Evolutionary conservation across 495 filamentous ascomycete genomes (phyloP), one percentile per base, ranked within the genome.

Genomic region (Podospora comata): DNA sequence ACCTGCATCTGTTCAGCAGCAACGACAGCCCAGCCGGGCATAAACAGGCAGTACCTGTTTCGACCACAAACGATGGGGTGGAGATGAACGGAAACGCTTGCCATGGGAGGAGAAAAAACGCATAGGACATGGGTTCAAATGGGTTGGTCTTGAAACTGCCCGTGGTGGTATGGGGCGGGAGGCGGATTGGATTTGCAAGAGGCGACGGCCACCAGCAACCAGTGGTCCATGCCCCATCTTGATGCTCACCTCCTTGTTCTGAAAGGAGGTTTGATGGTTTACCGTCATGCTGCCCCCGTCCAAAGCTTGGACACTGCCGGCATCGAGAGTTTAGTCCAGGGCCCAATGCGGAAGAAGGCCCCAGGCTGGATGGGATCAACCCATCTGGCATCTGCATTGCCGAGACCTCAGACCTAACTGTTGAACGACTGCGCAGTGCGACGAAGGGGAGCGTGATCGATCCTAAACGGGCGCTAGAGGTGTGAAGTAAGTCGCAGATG

Each of bases 301-400:
- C 20, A 32, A 32, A 28, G 62, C 65, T 32, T 65, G 53, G 53
- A 19, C 65, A 18, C 58, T 61, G 68, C 65, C 55, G 69, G 66
- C 39, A 55, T 68, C 53, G 39, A 65, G 64, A 60, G 62, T 72
- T 70, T 71, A 71, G 68, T 73, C 71, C 56, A 18, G 64, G 61
- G 64, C 56, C 54, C 58, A 55, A 34, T 68, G 70, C 70, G 73
- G 71, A 74, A 63, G 32, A 13, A 48, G 16, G 68, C 64, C 73
- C 71, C 73, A 71, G 66, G 67, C 20, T 67, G 71, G 66, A 64
- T 58, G 60, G 66, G 39, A 48, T 48, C 39, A 60, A n/a, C 68
- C 66, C 32, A 71, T 69, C 64, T 70, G 68, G 67, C 69, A 61
- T 70, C 66, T 74, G 72, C 69, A 76, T 68, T 66, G 68, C 23